Evolutionary conservation across 306 rosid species (phyloP).

Genomic region (Quercus rubra): DNA sequence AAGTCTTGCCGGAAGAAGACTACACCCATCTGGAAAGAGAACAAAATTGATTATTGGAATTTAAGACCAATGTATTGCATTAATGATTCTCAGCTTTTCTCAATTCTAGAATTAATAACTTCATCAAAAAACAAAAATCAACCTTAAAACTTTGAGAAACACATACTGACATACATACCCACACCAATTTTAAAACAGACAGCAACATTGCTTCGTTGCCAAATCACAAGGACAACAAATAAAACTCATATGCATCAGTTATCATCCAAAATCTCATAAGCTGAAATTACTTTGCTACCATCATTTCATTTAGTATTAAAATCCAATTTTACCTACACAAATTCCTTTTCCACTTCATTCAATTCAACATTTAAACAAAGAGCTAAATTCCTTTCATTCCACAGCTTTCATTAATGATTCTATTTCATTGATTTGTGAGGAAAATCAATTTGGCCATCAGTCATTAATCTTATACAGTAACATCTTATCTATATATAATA

Average conservation of each 20-base stretch:
- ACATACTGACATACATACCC: neutral
- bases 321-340: neutral
- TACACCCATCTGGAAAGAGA: slow-evolving; percentile 34
- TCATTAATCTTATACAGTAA: no score
- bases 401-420: no score
- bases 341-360: neutral
- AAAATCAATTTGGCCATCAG: no score
- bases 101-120: neutral
- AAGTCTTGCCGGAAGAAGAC: slow-evolving; percentile 6
- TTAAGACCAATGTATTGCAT: neutral
- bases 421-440: no score
- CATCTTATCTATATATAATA: no score
- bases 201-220: neutral
- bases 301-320: neutral
- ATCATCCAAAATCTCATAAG: neutral
- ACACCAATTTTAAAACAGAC: neutral
- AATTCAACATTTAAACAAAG: neutral
- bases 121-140: neutral
- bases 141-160: neutral
- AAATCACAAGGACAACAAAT: neutral
- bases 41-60: neutral
- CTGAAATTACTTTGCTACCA: neutral
- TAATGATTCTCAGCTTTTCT: neutral
- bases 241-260: neutral
- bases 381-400: no score